Evolutionary conservation across 805 yeast genomes (phyloP).

Genomic region (Scheffersomyces lignosus): DNA sequence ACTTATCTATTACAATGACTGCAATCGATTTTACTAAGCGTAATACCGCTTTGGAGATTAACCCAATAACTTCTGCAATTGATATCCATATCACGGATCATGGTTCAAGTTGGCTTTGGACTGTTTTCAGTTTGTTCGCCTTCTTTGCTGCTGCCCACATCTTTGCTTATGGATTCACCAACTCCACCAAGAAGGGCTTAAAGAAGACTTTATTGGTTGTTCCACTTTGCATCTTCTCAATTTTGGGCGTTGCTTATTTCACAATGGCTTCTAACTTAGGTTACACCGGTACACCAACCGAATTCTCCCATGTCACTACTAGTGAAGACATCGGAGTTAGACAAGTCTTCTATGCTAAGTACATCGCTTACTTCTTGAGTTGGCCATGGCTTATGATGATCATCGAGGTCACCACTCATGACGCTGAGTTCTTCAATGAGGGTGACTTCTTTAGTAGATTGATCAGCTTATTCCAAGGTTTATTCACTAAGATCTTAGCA

Average conservation of each 20-base stretch:
- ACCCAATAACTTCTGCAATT: slow-evolving; percentile 37
- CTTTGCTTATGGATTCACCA: slow-evolving; percentile 22
- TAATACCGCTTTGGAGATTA: slow-evolving; percentile 44
- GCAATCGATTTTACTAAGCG: too few species aligned
- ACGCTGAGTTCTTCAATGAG: slow-evolving; percentile 32
- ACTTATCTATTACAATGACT: too few species aligned
- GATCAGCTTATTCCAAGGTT: slow-evolving; percentile 32
- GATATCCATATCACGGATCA: slow-evolving; percentile 55
- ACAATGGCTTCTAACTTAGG: slow-evolving; percentile 61
- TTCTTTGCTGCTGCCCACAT: slow-evolving; percentile 32
- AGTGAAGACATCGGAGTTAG: slow-evolving; percentile 32
- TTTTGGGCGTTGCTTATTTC: slow-evolving; percentile 50
- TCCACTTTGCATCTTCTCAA: slow-evolving; percentile 43
- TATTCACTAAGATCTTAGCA: slow-evolving; percentile 44
- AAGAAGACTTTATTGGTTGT: slow-evolving; percentile 35
- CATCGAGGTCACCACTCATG: slow-evolving; percentile 27
- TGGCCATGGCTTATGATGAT: slow-evolving; percentile 46
- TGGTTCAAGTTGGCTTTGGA: slow-evolving; percentile 72
- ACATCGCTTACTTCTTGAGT: slow-evolving; percentile 57
- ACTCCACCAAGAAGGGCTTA: slow-evolving; percentile 15
- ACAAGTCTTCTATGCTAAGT: slow-evolving; percentile 58
- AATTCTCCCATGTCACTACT: slow-evolving; percentile 49
- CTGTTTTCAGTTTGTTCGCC: slow-evolving; percentile 52
- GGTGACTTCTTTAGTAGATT: slow-evolving; percentile 24
- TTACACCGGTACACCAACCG: slow-evolving; percentile 46